A percentile compares a stretch with the other conserved stretches of the same genome.
phyloP scores from a whole-genome alignment of 768 basidiomycete species.

The Hericium erinaceus region DNA sequence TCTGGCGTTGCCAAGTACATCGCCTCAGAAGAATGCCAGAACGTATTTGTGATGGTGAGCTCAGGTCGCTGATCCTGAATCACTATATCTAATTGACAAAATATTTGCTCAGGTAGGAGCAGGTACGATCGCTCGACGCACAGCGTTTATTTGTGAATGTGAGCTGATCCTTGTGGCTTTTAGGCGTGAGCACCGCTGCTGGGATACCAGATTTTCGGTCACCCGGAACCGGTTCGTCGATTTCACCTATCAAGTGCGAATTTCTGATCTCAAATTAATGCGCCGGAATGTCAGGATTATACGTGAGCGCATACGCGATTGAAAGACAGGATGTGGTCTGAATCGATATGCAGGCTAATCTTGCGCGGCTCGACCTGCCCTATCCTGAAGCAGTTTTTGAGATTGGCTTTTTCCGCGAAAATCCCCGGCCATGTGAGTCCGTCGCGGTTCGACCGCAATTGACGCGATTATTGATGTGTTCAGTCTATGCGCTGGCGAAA shows the following conservation, averaged over 20 bases:
- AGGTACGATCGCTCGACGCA: conserved; percentile 3
- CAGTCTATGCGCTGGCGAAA: conserved; percentile 84
- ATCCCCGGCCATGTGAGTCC: conserved; percentile 69
- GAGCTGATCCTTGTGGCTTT: background rate
- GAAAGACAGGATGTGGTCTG: background rate
- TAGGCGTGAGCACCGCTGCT: conserved; percentile 70
- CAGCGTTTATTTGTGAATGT: background rate
- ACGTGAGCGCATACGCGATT: conserved; percentile 28
- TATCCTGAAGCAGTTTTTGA: conserved; percentile 95
- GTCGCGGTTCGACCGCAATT: background rate
- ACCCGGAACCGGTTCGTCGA: conserved; percentile 62
- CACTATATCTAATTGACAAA: too few relatives aligned
- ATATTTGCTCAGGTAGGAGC: conserved; percentile 9
- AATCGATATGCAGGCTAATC: conserved; percentile 47
- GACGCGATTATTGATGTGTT: background rate
- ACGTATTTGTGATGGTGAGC: conserved; percentile 22
- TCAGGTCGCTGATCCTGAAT: too few relatives aligned
- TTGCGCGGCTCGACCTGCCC: conserved; percentile 71
- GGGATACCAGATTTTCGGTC: conserved; percentile 89
- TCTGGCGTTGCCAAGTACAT: conserved; percentile 21
- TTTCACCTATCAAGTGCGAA: background rate
- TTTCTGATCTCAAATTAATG: background rate
- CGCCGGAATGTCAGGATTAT: conserved; percentile 34
- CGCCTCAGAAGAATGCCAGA: conserved; percentile 20
- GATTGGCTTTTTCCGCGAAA: conserved; percentile 71